phyloP scores from a whole-genome alignment of 225 moss, liverwort and hornwort genomes.

The Neckera pumila region DNA sequence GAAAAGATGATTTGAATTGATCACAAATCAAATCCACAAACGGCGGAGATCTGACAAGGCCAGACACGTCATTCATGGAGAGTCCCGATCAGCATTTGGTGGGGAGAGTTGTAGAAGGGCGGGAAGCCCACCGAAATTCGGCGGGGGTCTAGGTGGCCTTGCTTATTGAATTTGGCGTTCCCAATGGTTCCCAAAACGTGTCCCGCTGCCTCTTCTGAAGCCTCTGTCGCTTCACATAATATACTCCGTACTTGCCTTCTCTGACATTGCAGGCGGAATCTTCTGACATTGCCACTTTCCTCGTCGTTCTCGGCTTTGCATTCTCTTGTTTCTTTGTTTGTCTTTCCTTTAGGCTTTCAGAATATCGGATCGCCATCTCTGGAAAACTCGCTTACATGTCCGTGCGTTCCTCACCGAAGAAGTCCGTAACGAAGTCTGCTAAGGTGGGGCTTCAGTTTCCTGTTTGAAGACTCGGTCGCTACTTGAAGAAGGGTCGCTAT shows the following conservation, averaged over 20 bases:
- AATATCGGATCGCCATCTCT: neutral
- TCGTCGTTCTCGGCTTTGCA: rapidly evolving
- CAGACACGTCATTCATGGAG: neutral
- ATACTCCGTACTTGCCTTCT: too few relatives aligned
- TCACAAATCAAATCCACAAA: neutral
- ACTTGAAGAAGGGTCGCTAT: neutral
- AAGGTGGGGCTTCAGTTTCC: neutral
- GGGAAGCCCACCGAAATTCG: neutral
- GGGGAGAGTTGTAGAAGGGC: neutral
- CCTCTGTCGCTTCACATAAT: neutral
- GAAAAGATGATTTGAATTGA: neutral
- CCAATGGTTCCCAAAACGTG: neutral
- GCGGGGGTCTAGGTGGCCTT: neutral
- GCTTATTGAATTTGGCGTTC: neutral
- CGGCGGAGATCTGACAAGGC: neutral
- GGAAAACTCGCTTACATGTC: neutral
- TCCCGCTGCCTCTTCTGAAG: neutral
- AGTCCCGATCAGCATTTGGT: neutral
- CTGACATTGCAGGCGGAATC: rapidly evolving
- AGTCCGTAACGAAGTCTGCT: neutral
- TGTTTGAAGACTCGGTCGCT: neutral
- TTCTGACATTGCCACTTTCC: too few relatives aligned
- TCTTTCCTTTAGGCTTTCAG: too few relatives aligned
- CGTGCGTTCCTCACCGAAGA: neutral
- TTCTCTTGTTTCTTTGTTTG: too few relatives aligned